Conservation (phyloP, 139 green algal genomes). For the Chlorella sorokiniana region DNA sequence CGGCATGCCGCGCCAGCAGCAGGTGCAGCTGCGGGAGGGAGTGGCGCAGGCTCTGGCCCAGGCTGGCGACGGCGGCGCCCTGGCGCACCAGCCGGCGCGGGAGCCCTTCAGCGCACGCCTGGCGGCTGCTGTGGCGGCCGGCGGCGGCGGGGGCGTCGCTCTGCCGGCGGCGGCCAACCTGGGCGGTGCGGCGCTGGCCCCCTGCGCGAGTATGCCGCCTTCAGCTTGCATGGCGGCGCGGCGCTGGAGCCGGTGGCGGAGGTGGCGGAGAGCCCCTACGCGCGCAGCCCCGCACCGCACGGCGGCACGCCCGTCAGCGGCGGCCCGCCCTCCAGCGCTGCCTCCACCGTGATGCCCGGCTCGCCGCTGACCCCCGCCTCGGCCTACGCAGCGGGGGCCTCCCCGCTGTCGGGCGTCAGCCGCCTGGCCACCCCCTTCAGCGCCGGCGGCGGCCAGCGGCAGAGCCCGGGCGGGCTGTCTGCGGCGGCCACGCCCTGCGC, state of each 20-base stretch:
- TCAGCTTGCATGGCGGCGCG: neutral
- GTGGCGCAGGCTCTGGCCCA: constrained; percentile 20
- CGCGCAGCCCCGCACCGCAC: neutral
- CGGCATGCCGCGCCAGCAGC: constrained; percentile 21
- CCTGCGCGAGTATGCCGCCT: constrained; percentile 10
- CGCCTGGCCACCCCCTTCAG: neutral
- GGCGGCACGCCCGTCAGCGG: neutral
- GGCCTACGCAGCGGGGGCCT: neutral
- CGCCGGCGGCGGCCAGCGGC: neutral
- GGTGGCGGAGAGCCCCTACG: constrained; percentile 25
- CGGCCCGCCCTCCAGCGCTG: constrained; percentile 18
- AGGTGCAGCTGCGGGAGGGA: constrained; percentile 21
- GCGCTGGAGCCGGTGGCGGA: constrained; percentile 18
- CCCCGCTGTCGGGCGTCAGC: neutral
- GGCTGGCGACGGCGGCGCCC: neutral
- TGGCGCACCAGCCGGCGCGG: neutral
- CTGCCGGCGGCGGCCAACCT: neutral
- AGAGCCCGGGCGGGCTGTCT: constrained; percentile 1
- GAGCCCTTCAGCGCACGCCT: constrained; percentile 2
- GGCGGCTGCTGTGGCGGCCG: neutral
- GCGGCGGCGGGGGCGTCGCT: neutral
- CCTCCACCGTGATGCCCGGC: constrained; percentile 11
- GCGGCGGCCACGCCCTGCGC: constrained; percentile 1
- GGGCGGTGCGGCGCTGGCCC: neutral
- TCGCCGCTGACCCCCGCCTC: constrained; percentile 32